Evolutionary conservation across 2,329 filamentous ascomycete species (phyloP).

Genomic region (Penicillium frequentans): DNA sequence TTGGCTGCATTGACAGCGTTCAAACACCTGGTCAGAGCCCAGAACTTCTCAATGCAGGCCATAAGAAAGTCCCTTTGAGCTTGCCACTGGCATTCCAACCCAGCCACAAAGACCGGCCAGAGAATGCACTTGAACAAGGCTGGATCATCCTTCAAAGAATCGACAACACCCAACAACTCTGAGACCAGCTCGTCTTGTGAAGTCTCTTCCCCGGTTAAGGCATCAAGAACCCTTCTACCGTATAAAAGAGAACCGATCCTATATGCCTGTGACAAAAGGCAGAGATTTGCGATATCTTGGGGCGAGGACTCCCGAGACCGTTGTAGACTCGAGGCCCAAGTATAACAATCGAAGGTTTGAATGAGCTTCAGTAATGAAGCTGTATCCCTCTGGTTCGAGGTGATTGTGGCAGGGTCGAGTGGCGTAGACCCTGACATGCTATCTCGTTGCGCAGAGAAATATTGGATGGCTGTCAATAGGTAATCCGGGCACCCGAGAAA

Average conservation of each 20-base stretch:
- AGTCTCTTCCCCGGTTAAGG: conserved; percentile 13
- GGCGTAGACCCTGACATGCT: conserved; percentile 11
- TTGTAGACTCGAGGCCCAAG: conserved; percentile 26
- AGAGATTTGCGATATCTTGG: conserved; percentile 22
- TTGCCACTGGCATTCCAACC: conserved; percentile 27
- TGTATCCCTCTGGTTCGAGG: conserved; percentile 12
- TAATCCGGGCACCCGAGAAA: conserved; percentile 39
- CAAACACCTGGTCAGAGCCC: conserved; percentile 31
- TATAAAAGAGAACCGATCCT: conserved; percentile 32
- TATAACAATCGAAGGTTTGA: conserved; percentile 25
- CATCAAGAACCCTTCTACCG: conserved; percentile 32
- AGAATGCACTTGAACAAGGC: conserved; percentile 35
- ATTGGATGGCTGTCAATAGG: conserved; percentile 30
- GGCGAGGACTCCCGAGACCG: conserved; percentile 9
- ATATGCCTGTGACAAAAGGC: conserved; percentile 29
- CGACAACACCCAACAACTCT: conserved; percentile 26
- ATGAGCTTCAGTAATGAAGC: conserved; percentile 19
- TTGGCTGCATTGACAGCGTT: conserved; percentile 35
- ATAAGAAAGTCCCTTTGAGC: conserved; percentile 25
- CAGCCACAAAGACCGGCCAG: conserved; percentile 37
- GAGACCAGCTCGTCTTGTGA: conserved; percentile 21
- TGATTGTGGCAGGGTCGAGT: neutral
- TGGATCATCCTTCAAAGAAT: conserved; percentile 22
- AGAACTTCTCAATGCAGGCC: conserved; percentile 28
- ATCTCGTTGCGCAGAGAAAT: conserved; percentile 28